Conservation (phyloP, 371 early-diverging fungal genomes). For the Mortierella sp. region DNA sequence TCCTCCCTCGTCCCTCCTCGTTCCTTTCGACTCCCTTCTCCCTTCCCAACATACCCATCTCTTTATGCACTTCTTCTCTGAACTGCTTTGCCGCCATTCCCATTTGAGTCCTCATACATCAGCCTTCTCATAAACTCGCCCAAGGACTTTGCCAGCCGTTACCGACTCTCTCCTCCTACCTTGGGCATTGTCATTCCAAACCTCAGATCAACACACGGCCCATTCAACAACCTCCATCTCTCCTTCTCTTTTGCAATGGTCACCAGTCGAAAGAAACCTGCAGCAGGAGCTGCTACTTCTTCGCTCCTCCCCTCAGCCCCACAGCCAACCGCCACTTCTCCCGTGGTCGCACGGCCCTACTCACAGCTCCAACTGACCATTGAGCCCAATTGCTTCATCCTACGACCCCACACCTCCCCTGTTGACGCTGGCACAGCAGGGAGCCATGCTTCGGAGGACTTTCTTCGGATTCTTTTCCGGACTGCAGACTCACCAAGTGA, state of each 20-base stretch:
- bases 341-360: constrained; percentile 26
- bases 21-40: background rate
- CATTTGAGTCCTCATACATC: background rate
- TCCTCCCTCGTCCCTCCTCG: background rate
- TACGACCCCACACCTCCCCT: constrained; percentile 18
- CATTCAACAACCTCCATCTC: background rate
- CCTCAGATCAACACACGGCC: background rate
- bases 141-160: background rate
- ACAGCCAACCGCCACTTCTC: constrained; percentile 11
- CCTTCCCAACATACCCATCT: constrained; percentile 4
- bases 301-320: background rate
- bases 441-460: background rate
- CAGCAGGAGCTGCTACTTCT: background rate
- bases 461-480: constrained; percentile 21
- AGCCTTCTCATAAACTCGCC: background rate
- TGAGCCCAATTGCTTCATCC: constrained; percentile 44
- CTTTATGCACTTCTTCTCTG: background rate
- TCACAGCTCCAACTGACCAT: constrained; percentile 36
- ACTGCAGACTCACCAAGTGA: background rate
- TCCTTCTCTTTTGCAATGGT: background rate
- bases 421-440: background rate
- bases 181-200: background rate
- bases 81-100: constrained; percentile 7
- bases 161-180: background rate
- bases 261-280: background rate